Base-by-base conservation (phyloP, 2,329 filamentous ascomycete species). In the Chaetomiaceae sp. region DNA sequence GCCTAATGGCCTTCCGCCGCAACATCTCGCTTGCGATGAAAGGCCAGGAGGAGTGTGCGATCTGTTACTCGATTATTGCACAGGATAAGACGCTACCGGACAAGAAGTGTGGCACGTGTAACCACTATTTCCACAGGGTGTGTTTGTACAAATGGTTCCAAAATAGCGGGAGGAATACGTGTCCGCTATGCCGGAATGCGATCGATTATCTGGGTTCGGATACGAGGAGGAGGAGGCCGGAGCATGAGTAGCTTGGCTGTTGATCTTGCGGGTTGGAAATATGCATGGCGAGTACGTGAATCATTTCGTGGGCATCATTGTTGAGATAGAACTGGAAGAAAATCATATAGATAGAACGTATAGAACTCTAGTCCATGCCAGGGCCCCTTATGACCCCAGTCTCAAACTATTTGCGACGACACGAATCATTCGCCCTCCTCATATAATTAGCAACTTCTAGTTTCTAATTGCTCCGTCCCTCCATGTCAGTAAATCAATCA, bases 71-170 rank as follows among this genome's bases (percentile, higher is more conserved):
- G 55, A 90, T 99, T 65, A 89, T 99, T 58, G 89, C 89, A 16
- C 83, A 82, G 7, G 91, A 96, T 68, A 89, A 89, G 75, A 87
- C 87, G 69, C 82, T 95, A 68, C 94, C 94, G 0, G 92, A 94
- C 68, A 97, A 97, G 77, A 79, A 82, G 50, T 99, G 94, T 69
- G 77, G 80, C 42, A 97, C 92, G 1, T 99, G 94, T 78, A 92
- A 90, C 76, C 92, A 99, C 71, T 75, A 88, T 48, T 99, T 97
- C 75, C 94, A 99, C 71, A 81, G 86, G 1, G 81, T 82, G 2
- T 99, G 94, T 72, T 71, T 99, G 71, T 96, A 90, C 75, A 91
- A 92, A 72, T 99, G 94, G 94, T 97, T 99, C 76, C 88, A 89
- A 77, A 92, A 80, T 63, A 96, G 90, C 67, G 95, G 89, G 69